Evolutionary conservation across 1,139 yeast genomes (phyloP).

Genomic region (Geotrichum cucujoidarum): DNA sequence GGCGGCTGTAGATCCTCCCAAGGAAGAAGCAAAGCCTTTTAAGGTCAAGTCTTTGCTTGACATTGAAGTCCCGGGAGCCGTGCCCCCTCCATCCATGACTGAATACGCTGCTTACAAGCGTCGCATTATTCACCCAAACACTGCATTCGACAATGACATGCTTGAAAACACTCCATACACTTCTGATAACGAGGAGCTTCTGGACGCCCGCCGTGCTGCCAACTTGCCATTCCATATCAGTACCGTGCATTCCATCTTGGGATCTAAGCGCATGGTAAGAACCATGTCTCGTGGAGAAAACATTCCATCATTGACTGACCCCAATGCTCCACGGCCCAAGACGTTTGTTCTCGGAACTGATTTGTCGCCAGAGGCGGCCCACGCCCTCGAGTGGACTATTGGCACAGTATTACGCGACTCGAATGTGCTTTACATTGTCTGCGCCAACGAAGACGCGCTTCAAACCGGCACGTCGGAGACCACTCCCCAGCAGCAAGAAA

Average conservation of each 20-base stretch:
- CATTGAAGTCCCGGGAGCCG: slow-evolving; percentile 36
- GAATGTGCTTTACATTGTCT: slow-evolving; percentile 72
- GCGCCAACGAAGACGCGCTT: slow-evolving; percentile 69
- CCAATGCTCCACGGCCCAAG: slow-evolving; percentile 52
- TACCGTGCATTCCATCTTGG: slow-evolving; percentile 52
- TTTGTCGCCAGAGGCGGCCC: slow-evolving; percentile 76
- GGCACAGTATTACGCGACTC: slow-evolving; percentile 85
- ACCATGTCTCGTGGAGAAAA: slow-evolving; percentile 64
- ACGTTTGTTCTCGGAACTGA: slow-evolving; percentile 76
- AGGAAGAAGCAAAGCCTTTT: slow-evolving; percentile 21
- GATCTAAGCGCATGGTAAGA: slow-evolving; percentile 52
- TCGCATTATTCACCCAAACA: slow-evolving; percentile 42
- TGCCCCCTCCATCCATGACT: slow-evolving; percentile 49
- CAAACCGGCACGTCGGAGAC: slow-evolving; percentile 17
- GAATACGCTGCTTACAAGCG: slow-evolving; percentile 45
- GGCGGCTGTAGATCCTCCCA: background rate
- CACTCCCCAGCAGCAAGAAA: slow-evolving; percentile 40
- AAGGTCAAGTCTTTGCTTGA: slow-evolving; percentile 39
- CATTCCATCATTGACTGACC: slow-evolving; percentile 49
- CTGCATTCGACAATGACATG: slow-evolving; percentile 33
- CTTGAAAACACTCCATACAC: slow-evolving; percentile 54
- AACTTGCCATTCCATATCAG: slow-evolving; percentile 57
- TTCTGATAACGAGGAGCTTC: slow-evolving; percentile 62
- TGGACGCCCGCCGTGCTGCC: slow-evolving; percentile 61
- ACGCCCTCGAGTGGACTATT: slow-evolving; percentile 85